These are phyloP conservation scores for Panicum miliaceum DNA, from an alignment of 176 grass and related monocot genomes.

Conservation along the genomic window DNA sequence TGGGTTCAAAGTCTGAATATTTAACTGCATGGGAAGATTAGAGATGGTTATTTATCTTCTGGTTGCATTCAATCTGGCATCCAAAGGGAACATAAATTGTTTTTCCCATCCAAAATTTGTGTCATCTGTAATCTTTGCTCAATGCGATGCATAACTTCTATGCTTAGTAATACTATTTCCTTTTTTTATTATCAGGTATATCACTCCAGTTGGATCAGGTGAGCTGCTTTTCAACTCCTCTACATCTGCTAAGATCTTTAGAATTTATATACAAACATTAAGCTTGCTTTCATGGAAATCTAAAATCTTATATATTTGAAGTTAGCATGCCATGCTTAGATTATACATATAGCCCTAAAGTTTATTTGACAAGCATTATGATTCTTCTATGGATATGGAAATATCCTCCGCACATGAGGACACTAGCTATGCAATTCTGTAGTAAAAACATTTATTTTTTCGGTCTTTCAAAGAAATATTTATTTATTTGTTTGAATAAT, in stretches of 20 bases:
- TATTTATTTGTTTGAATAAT: not conserved
- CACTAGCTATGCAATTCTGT: not conserved
- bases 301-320: not conserved
- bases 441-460: not conserved
- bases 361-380: slow-evolving; percentile 10
- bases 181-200: slow-evolving; percentile 56
- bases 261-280: not conserved
- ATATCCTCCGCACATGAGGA: not conserved
- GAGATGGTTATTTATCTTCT: not conserved
- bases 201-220: slow-evolving; percentile 71
- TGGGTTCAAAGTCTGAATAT: not conserved
- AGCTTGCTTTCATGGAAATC: not conserved
- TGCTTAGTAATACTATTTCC: slow-evolving; percentile 21
- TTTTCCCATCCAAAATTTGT: not conserved
- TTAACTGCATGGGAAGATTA: not conserved
- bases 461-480: not conserved
- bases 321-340: not conserved
- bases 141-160: slow-evolving; percentile 8
- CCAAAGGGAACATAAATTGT: not conserved
- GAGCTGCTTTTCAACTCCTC: slow-evolving; percentile 5
- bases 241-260: not conserved
- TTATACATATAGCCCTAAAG: not conserved
- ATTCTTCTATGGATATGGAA: slow-evolving; percentile 15
- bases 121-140: not conserved
- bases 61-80: not conserved